Evolutionary conservation across 768 basidiomycete species (phyloP), one percentile per base, ranked within the genome.

Genomic region (Pholiota conissans): DNA sequence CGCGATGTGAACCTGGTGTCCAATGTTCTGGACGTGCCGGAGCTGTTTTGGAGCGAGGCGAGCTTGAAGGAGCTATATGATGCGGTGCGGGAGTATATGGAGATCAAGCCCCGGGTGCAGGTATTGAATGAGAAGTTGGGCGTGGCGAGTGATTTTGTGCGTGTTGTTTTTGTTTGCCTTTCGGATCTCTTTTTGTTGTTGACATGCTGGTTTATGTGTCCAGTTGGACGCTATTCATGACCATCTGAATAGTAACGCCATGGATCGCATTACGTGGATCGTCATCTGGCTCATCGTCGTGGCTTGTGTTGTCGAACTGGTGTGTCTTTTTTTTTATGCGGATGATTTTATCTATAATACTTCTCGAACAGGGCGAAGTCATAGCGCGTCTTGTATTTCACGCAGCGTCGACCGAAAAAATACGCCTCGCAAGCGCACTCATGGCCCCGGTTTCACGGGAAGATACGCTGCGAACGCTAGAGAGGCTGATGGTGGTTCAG

Each of bases 31-130:
- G 95, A 98, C 67, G 89, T 93, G 5, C 95, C 95, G 0, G 93
- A 95, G 67, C 73, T 98, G 46, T 98, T 98, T 71, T 97, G 95
- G 95, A 88, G 86, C 51, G 95, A 96, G 68, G 94, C 93, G 10
- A 94, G 90, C 62, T 74, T 96, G 63, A 90, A 90, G 65, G 89
- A 86, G 27, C 72, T 98, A 32, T 98, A 98, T 67, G 92, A 94
- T 63, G 93, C 94, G 0, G 93, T 95, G 47, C 78, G 93, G 56
- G 95, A 95, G 63, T 98, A 98, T 67, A 93, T 97, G 82, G 95
- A 98, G 72, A 93, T 97, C 52, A 85, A 84, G 32, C 84, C 80
- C 3, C 73, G 95, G 32, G 93, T 95, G 28, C 84, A 88, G 68
- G 89, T 87, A 10, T 72, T 98, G 62, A 96, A 95, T 68, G 95